Evolutionary conservation across 2,329 filamentous ascomycete genomes (phyloP).

Genomic region (Phyllosticta citriasiana): DNA sequence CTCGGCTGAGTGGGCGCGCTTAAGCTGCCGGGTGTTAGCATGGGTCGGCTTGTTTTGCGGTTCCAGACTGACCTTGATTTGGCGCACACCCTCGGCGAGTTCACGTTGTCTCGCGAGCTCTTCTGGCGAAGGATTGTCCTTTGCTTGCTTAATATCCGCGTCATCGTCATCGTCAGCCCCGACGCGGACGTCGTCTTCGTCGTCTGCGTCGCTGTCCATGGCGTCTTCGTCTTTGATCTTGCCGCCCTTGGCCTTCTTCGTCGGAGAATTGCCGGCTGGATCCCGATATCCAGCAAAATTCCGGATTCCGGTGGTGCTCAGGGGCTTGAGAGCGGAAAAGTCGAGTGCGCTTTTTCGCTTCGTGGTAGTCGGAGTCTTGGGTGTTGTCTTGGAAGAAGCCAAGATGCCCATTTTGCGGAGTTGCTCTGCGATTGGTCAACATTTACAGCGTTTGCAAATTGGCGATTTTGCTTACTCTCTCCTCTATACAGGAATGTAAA

Average conservation of each 20-base stretch:
- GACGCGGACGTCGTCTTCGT: constrained; percentile 50
- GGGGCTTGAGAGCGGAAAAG: constrained; percentile 71
- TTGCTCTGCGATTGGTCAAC: constrained; percentile 53
- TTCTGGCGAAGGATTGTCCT: constrained; percentile 51
- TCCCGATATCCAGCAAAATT: constrained; percentile 87
- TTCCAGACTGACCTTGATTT: constrained; percentile 57
- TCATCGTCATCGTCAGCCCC: constrained; percentile 49
- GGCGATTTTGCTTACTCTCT: constrained; percentile 57
- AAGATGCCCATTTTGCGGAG: constrained; percentile 93
- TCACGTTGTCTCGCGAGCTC: constrained; percentile 64
- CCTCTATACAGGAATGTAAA: constrained; percentile 98
- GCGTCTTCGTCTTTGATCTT: constrained; percentile 45
- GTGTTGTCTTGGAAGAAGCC: constrained; percentile 51
- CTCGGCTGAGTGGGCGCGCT: constrained; percentile 68
- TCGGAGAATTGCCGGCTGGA: constrained; percentile 42
- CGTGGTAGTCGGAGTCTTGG: constrained; percentile 50
- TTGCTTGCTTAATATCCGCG: constrained; percentile 51
- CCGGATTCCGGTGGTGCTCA: constrained; percentile 79
- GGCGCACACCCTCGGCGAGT: constrained; percentile 68
- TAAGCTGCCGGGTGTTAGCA: constrained; percentile 48
- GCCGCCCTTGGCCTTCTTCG: constrained; percentile 40
- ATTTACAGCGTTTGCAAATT: neutral
- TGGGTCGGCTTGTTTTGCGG: no score
- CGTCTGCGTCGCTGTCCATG: constrained; percentile 71
- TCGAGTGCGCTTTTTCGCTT: constrained; percentile 81